Percentiles rank a stretch among this genome's conserved stretches.
phyloP scores from a whole-genome alignment of 306 rosid species.

The Vigna unguiculata region DNA sequence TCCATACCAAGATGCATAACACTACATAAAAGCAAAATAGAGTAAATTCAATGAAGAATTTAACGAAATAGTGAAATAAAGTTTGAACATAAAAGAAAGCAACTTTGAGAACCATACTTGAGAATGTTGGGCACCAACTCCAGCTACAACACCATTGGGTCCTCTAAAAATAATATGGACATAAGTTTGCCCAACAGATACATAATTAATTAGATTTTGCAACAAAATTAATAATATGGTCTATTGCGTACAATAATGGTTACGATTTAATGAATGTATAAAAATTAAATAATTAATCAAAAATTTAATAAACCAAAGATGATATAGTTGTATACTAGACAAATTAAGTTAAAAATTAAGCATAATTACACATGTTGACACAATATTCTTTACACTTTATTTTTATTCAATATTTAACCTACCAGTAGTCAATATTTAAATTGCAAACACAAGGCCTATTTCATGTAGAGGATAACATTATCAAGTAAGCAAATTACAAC shows the following conservation, averaged over 20 bases:
- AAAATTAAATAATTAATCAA: slow-evolving; percentile 20
- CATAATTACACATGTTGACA: not conserved
- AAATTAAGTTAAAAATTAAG: not conserved
- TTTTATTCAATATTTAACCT: not conserved
- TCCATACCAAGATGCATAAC: slow-evolving; percentile 95
- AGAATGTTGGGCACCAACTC: slow-evolving; percentile 99
- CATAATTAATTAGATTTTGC: slow-evolving; percentile 94
- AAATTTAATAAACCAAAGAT: slow-evolving; percentile 1
- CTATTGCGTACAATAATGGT: slow-evolving; percentile 78
- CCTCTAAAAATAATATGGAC: slow-evolving; percentile 98
- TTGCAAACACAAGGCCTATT: not conserved
- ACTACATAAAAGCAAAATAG: slow-evolving; percentile 56
- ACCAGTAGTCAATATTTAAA: too few species aligned
- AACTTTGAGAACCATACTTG: slow-evolving; percentile 63
- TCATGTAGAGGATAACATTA: slow-evolving; percentile 19
- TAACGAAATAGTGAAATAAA: not conserved
- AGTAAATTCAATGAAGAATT: slow-evolving; percentile 9
- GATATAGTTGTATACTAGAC: not conserved
- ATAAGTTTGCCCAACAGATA: slow-evolving; percentile 92
- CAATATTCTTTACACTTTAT: slow-evolving; percentile 2
- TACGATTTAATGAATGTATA: slow-evolving; percentile 21
- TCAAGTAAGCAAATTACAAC: slow-evolving; percentile 16
- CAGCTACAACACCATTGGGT: slow-evolving; percentile 99
- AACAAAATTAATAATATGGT: slow-evolving; percentile 97
- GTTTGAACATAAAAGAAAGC: too few species aligned